A percentile compares a stretch with the other conserved stretches of the same genome.
phyloP scores from a whole-genome alignment of 139 green algal species.

The Chlorella sp. region DNA sequence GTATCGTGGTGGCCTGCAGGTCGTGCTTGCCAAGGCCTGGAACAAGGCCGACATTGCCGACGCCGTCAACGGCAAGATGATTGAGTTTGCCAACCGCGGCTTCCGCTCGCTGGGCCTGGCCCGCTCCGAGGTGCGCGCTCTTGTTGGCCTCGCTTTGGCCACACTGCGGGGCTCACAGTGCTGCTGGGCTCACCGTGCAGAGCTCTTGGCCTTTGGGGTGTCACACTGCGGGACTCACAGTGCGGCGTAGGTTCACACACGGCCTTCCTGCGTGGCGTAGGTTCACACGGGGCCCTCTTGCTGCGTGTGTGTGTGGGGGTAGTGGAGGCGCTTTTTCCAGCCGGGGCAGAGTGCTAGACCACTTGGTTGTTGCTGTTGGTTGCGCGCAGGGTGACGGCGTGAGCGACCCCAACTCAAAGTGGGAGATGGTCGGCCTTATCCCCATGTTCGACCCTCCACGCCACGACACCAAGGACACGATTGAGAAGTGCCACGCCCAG shows the following conservation, averaged over 20 bases:
- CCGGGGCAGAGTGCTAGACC: too few relatives aligned
- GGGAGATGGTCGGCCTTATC: constrained; percentile 63
- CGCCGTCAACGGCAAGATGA: constrained; percentile 57
- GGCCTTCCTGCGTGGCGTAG: too few relatives aligned
- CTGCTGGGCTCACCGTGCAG: too few relatives aligned
- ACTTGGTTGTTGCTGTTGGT: too few relatives aligned
- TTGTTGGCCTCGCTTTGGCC: too few relatives aligned
- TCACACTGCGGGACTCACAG: too few relatives aligned
- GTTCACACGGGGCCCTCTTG: too few relatives aligned
- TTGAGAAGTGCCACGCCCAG: constrained; percentile 59
- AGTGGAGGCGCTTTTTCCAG: too few relatives aligned
- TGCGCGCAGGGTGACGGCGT: constrained; percentile 25
- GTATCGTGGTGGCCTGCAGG: neutral
- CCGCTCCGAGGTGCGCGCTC: constrained; percentile 28
- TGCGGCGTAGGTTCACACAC: too few relatives aligned
- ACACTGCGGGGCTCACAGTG: too few relatives aligned
- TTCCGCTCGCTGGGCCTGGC: constrained; percentile 73
- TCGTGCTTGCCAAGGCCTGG: constrained; percentile 41
- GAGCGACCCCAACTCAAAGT: constrained; percentile 31
- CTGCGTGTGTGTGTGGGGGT: too few relatives aligned
- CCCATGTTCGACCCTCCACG: constrained; percentile 77
- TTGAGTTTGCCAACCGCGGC: constrained; percentile 66
- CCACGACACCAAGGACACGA: constrained; percentile 75
- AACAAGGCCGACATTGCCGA: constrained; percentile 46
- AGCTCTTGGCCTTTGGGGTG: too few relatives aligned